Evolutionary conservation across 2,329 filamentous ascomycete genomes (phyloP), one percentile per base, ranked within the genome.

Genomic region (Pseudomassariella vexata): DNA sequence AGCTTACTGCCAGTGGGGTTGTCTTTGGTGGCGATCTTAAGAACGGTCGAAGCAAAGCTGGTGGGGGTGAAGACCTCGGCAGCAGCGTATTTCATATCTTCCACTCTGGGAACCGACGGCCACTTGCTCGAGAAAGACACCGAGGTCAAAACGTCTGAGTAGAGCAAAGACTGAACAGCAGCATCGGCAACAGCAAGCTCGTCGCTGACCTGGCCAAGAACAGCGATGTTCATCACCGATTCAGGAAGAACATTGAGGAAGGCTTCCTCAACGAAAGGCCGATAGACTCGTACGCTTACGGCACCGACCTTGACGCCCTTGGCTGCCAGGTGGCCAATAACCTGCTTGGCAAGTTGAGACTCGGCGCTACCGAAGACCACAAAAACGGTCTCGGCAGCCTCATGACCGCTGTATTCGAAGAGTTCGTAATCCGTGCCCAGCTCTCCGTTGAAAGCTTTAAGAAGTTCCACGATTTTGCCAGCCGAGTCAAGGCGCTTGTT

Each of bases 351-450:
- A 39, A 96, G 66, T 48, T 92, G 88, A 10, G 85, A 79, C 66
- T 98, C 92, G 5, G 89, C 78, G 38, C 87, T 95, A 46, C 92
- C 92, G 48, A 98, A 95, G 26, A 87, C 85, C 19, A 96, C 88
- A 20, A 96, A 66, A 11, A 98, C 87, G 8, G 80, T 79, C 44
- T 90, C 84, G 4, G 92, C 78, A 25, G 78, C 67, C 29, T 76
- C 67, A 54, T 96, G 87, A 16, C 92, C 92, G 50, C 82, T 76
- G 65, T 98, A 98, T 63, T 98, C 92, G 48, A 96, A 98, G 6
- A 87, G 78, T 50, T 82, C 76, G 57, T 98, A 98, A 44, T 90
- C 80, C 26, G 92, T 96, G 37, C 90, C 92, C 16, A 98, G 79
- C 65, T 96, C 88, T 41, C 79, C 77, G 60, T 96, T 98, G 62